Base-by-base conservation (phyloP, 768 basidiomycete species). In the Tricholoma furcatifolium region DNA sequence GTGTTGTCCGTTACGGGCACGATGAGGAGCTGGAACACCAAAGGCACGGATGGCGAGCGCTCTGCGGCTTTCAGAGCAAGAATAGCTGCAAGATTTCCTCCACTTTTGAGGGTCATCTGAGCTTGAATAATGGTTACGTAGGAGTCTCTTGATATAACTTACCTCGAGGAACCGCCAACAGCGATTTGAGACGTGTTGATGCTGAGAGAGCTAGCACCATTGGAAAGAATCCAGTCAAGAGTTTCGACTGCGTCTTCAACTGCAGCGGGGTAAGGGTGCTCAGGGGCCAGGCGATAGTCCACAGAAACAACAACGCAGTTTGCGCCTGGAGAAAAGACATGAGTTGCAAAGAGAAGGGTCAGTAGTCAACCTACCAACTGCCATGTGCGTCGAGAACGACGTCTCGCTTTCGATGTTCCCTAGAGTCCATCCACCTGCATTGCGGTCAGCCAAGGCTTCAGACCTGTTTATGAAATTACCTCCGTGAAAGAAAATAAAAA, bases 1-100 rank as follows among this genome's bases (percentile, higher is more conserved):
- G 87, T 87, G 68, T 88, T 89, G 63, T 91, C 85, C 0, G 74
- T 80, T 34, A 88, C 88, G 15, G 87, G 88, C 2, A 88, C 88
- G 21, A 87, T 74, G 36, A 89, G 75, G 1, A 89, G 70, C 58
- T 84, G 84, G 67, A 85, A 82, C 3, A 77, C 58, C 42, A 88
- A 62, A 3, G 79, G 77, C 24, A 84, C 79, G 10, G 79, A 75
- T 1, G 79, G 80, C 4, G 66, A 53, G 9, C 69, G 53, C 34
- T 77, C 66, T 0, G 73, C 74, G 1, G 85, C 85, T 67, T 85
- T 86, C 66, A 87, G 79, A 0, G 85, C 73, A 1, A 85, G 68
- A 46, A 85, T 76, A 0, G 84, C 79, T 1, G 87, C 85, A 2
- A 90, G 74, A 59, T 90, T 88, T 1, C 83, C 87, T 3, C 88